These are phyloP conservation scores for Diaporthe citri DNA, from an alignment of 2,329 filamentous ascomycete genomes.

Conservation along the genomic window DNA sequence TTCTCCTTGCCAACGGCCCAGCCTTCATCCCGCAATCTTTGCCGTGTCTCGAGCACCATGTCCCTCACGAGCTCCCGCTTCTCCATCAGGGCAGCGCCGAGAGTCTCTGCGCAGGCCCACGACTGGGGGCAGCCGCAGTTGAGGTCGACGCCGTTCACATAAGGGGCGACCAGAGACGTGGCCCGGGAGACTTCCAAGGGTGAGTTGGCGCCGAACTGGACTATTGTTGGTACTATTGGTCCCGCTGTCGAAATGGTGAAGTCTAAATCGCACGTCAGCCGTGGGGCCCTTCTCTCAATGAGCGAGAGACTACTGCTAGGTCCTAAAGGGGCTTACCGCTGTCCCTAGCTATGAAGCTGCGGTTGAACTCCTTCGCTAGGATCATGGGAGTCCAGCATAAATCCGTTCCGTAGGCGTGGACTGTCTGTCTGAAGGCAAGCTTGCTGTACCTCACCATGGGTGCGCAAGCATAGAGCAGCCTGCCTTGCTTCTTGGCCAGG, in stretches of 20 bases:
- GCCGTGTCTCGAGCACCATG: conserved; percentile 71
- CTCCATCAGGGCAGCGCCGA: conserved; percentile 79
- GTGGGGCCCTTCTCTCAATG: not conserved
- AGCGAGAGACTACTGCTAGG: not conserved
- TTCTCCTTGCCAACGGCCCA: conserved; percentile 62
- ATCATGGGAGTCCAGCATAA: conserved; percentile 81
- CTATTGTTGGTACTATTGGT: conserved; percentile 70
- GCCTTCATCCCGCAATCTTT: conserved; percentile 63
- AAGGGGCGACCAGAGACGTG: conserved; percentile 71
- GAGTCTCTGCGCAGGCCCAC: conserved; percentile 76
- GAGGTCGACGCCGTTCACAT: conserved; percentile 74
- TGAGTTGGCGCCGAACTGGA: conserved; percentile 75
- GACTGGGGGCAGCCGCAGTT: conserved; percentile 82
- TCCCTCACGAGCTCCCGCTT: conserved; percentile 73
- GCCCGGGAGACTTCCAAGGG: conserved; percentile 73
- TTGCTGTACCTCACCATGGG: conserved; percentile 79
- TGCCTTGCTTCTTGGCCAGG: conserved; percentile 62
- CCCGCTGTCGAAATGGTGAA: conserved; percentile 69
- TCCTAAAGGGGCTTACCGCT: conserved; percentile 59
- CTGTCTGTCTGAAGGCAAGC: conserved; percentile 78
- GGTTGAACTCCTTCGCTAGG: conserved; percentile 76
- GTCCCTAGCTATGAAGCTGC: conserved; percentile 69
- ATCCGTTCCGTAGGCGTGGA: conserved; percentile 74
- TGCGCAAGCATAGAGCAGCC: conserved; percentile 70
- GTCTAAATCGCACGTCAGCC: conserved; percentile 54